Evolutionary conservation across 2,329 filamentous ascomycete genomes (phyloP), one percentile per base, ranked within the genome.

Genomic region (Trichoderma aggressivum): DNA sequence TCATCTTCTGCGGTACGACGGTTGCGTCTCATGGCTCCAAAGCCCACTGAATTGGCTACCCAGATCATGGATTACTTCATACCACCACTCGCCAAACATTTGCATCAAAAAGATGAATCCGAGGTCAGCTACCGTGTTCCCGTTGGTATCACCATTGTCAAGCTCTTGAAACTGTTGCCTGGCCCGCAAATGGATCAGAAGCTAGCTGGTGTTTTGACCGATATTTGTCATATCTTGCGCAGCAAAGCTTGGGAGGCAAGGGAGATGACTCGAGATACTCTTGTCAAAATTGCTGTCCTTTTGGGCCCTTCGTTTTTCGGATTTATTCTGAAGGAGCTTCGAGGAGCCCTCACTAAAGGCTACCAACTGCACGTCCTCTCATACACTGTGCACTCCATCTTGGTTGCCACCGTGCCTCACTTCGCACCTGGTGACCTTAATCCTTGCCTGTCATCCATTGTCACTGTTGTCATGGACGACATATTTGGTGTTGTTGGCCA

Each of bases 291-390:
- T 75, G 89, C 94, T 11, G 86, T 89, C 12, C 86, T 97, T 39
- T 86, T 98, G 50, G 96, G 96, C 0, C 89, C 95, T 0, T 86
- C 88, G 1, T 97, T 93, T 79, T 91, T 99, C 76, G 92, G 92
- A 2, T 98, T 98, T 79, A 90, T 99, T n/a, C 84, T 99, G 71
- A 97, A 94, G 78, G 94, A 98, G 79, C 84, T 99, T 28, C 88
- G 94, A 63, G 91, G 91, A 71, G 93, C 95, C 7, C 86, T 99
- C 14, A 91, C 90, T 60, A 89, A 91, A 76, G 96, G 96, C 5
- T 97, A 97, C 77, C 96, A 99, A 77, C 87, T 98, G 50, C 96
- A 99, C 79, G 94, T 99, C 11, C 85, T 99, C 28, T 98, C 95
- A 0, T 99, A 93, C 80, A 98, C 96, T 0, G 89, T 99, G 79